Base-by-base conservation (phyloP, 345 rosid species). In the Euphorbia tirucalli region DNA sequence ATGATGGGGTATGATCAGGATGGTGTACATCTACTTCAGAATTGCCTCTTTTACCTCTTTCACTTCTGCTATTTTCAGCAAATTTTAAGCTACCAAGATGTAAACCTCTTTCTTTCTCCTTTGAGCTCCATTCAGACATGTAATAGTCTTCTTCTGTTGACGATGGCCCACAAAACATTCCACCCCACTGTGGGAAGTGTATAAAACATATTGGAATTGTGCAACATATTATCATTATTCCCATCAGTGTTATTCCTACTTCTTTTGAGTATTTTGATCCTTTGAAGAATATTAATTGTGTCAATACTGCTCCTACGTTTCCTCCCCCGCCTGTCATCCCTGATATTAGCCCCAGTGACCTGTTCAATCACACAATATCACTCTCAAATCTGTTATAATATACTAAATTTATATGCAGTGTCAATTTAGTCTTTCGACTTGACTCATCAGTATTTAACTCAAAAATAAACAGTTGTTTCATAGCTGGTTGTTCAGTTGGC, bases 241-340 rank as follows among this genome's bases (percentile, higher is more conserved):
- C 98, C 97, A 92, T 94, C 0, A 81, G 78, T 18, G 85, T 87
- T 52, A 94, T 90, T 18, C 97, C 98, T 4, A 72, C 83, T 71
- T 92, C 96, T 74, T 84, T 94, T 0, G 97, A 71, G 74, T 92
- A 94, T 59, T 19, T 83, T 0, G 97, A 90, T 27, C 98, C 96
- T 79, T 82, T 87, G 84, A 94, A 94, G 82, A 94, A 94, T 31
- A 89, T 85, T 49, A 94, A 32, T 16, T 94, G 98, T 11, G 98
- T 92, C 31, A 94, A 31, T 28, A 90, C 91, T 3, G 98, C 97
- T 0, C 97, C 98, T 11, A 89, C 86, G 49, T 89, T 94, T 64
- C 98, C 97, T 21, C 97, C 96, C 0, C 90, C 97, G 64, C 96
- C 98, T 0, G 91, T 83, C 98, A 94, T 90, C 3, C 98, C 97